phyloP scores from a whole-genome alignment of 2,329 filamentous ascomycete genomes.

The Immersiporthe knoxdaviesiana region DNA sequence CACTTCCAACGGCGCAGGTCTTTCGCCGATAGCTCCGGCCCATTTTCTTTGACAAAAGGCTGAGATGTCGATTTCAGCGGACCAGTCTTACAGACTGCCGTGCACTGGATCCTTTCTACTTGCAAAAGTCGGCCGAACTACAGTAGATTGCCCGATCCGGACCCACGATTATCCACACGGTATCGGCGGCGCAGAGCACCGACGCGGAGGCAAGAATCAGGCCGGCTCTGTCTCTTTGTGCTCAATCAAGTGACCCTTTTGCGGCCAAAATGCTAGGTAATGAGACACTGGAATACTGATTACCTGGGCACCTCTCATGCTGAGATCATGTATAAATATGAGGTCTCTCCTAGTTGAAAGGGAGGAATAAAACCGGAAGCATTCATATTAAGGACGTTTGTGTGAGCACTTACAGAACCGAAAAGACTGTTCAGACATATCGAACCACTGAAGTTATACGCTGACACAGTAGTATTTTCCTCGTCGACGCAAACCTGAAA shows the following conservation, averaged over 20 bases:
- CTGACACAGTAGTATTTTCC: too few species aligned
- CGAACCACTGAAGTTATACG: neutral
- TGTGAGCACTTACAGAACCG: neutral
- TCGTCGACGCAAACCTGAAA: neutral
- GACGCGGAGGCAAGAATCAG: slow-evolving; percentile 5
- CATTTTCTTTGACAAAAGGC: too few species aligned
- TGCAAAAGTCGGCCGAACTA: too few species aligned
- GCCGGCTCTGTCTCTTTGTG: neutral
- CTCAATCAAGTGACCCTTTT: neutral
- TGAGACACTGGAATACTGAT: too few species aligned
- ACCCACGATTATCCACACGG: neutral
- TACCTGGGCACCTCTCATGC: neutral
- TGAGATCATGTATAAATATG: neutral
- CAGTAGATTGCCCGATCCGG: neutral
- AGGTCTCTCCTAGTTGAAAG: neutral
- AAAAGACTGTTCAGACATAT: neutral
- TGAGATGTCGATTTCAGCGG: too few species aligned
- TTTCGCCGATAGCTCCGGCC: too few species aligned
- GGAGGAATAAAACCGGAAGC: too few species aligned
- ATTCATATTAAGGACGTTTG: too few species aligned
- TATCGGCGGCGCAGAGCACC: neutral
- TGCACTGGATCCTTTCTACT: too few species aligned
- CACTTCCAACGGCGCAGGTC: too few species aligned
- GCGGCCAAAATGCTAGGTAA: neutral
- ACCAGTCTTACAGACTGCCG: too few species aligned